Evolutionary conservation across 129 eudicot species (phyloP), one percentile per base, ranked within the genome.

Genomic region (Oenanthe sinensis): DNA sequence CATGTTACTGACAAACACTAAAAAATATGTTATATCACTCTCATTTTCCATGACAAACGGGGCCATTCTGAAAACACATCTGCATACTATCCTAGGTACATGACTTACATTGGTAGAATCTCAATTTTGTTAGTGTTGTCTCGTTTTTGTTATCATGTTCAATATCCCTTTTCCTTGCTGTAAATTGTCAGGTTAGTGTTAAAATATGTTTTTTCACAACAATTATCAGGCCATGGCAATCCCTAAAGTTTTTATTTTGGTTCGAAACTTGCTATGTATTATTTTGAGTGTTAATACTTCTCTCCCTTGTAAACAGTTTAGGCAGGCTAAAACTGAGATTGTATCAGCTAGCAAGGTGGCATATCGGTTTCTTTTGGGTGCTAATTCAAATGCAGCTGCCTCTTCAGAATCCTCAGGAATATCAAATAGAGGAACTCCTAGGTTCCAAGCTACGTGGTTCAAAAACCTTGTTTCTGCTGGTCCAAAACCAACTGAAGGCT

Each of bases 321-420:
- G 91, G 78, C 98, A 91, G 90, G 98, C 98, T 19, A 95, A 91
- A 85, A 87, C 98, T 2, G 98, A 95, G 91, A 95, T 95, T 6
- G 96, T 95, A 58, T 78, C 97, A 45, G 97, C 97, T 11, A 91
- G 98, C 88, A 95, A 88, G 75, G 97, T 91, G 85, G 98, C 96
- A 74, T 95, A 90, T 81, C 91, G 96, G 16, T 95, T 91, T 81
- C 87, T 95, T 50, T 65, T 89, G 17, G 98, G 98, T 71, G 84
- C 90, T 43, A 69, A 89, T 58, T 87, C 97, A 39, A 87, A 65
- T 72, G 82, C 87, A 50, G 77, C 62, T 40, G 85, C 48, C 19
- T 50, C 89, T 77, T 85, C 92, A 46, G 88, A 92, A 19, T 83
- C 88, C 79, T 70, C 84, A 2, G 89, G 87, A 2, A 82, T 83